phyloP scores from a whole-genome alignment of 2,329 filamentous ascomycete species.

The Catunica adiposa region DNA sequence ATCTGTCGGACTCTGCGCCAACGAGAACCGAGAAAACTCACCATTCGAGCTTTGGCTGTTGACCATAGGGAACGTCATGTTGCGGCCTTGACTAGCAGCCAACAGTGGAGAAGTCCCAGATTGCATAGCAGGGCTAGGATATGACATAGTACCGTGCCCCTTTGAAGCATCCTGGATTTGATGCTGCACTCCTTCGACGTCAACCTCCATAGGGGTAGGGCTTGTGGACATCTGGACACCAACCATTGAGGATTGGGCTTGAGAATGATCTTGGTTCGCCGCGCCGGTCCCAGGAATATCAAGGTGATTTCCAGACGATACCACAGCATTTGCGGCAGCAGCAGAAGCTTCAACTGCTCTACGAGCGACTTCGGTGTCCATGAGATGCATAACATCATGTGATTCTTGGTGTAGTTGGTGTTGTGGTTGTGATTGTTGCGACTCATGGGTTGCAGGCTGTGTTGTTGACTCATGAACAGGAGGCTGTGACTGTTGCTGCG shows the following conservation, averaged over 20 bases:
- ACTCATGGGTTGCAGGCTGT: not conserved
- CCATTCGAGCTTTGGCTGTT: constrained; percentile 16
- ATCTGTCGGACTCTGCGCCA: not conserved
- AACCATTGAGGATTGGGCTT: constrained; percentile 32
- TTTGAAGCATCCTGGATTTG: constrained; percentile 10
- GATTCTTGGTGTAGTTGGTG: constrained; percentile 3
- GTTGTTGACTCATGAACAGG: not conserved
- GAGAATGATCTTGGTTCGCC: constrained; percentile 24
- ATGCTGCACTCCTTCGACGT: constrained; percentile 26
- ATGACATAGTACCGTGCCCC: constrained; percentile 39
- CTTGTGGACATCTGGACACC: constrained; percentile 32
- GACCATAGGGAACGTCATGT: constrained; percentile 42
- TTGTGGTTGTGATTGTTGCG: not conserved
- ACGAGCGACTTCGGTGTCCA: constrained; percentile 10
- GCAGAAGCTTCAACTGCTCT: constrained; percentile 12
- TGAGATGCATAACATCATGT: constrained; percentile 13
- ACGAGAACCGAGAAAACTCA: constrained; percentile 4
- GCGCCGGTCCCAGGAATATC: constrained; percentile 22
- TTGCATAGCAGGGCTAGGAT: constrained; percentile 33
- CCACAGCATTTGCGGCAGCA: constrained; percentile 27
- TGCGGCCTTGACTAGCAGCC: constrained; percentile 30
- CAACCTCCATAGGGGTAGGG: constrained; percentile 38
- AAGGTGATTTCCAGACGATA: constrained; percentile 13
- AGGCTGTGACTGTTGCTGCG: constrained; percentile 5
- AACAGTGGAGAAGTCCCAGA: constrained; percentile 22